Evolutionary conservation across 441 rosid genomes (phyloP).

Genomic region (Macaranga tanarius): DNA sequence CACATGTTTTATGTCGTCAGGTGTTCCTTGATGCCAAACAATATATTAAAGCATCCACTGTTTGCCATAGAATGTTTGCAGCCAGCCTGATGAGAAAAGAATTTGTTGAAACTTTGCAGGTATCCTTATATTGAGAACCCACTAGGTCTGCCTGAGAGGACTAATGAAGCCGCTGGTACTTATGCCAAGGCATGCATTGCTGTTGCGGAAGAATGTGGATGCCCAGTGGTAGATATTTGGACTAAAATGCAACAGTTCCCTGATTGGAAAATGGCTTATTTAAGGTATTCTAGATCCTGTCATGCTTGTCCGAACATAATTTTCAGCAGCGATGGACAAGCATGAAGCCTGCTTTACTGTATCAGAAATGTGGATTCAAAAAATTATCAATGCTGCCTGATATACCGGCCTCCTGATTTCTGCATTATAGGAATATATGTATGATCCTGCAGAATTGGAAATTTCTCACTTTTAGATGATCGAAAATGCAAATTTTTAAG

Average conservation of each 20-base stretch:
- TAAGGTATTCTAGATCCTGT: conserved; percentile 41
- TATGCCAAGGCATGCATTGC: conserved; percentile 63
- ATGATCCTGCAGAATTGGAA: too few relatives aligned
- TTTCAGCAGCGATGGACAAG: too few relatives aligned
- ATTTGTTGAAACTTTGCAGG: conserved; percentile 33
- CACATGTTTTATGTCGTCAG: background rate
- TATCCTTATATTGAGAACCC: conserved; percentile 64
- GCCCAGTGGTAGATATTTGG: conserved; percentile 67
- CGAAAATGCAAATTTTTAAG: too few relatives aligned
- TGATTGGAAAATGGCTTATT: conserved; percentile 56
- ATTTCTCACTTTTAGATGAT: background rate
- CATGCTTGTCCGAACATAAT: background rate
- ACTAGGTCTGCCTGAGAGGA: conserved; percentile 66
- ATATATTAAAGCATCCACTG: background rate
- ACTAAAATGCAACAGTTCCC: conserved; percentile 63
- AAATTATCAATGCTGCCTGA: too few relatives aligned
- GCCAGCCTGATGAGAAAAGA: background rate
- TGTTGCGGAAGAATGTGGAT: conserved; percentile 50
- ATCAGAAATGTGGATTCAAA: too few relatives aligned
- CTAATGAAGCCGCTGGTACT: conserved; percentile 69
- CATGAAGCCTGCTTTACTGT: too few relatives aligned
- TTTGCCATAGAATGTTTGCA: background rate
- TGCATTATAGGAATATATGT: background rate
- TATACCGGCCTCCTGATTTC: too few relatives aligned
- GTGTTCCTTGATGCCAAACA: too few relatives aligned